These are phyloP conservation scores for Cyberlindnera saturnus DNA, from an alignment of 805 yeast genomes.

Conservation along the genomic window DNA sequence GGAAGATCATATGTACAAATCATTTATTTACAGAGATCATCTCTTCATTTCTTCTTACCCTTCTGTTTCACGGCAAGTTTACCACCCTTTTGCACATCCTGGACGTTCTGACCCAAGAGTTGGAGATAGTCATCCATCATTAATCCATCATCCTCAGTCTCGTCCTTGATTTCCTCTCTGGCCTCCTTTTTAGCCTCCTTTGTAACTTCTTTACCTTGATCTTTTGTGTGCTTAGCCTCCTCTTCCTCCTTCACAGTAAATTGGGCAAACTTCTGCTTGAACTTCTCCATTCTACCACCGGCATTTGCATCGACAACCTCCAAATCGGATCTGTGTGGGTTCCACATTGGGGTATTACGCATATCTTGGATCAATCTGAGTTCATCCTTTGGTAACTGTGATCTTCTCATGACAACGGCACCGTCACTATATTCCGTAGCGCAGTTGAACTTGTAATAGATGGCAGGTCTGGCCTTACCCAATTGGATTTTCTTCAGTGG, in stretches of 20 bases:
- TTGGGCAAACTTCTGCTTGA: conserved; percentile 58
- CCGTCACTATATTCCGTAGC: conserved; percentile 92
- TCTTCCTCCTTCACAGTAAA: conserved; percentile 36
- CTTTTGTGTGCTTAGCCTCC: conserved; percentile 9
- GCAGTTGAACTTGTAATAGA: conserved; percentile 85
- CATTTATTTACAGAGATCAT: background rate
- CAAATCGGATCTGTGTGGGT: conserved; percentile 75
- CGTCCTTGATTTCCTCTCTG: conserved; percentile 1
- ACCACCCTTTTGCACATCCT: conserved; percentile 53
- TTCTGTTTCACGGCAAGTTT: conserved; percentile 41
- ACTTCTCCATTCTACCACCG: conserved; percentile 72
- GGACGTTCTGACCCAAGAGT: conserved; percentile 51
- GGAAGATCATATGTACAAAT: background rate
- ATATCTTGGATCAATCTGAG: conserved; percentile 82
- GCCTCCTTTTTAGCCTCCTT: conserved; percentile 6
- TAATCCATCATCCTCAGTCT: conserved; percentile 11
- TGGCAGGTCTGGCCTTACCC: conserved; percentile 92
- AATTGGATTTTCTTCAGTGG: conserved; percentile 62
- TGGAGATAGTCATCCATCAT: conserved; percentile 47
- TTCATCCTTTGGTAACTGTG: conserved; percentile 86
- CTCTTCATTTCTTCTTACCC: conserved; percentile 31
- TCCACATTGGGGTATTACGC: conserved; percentile 84
- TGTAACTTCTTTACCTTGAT: conserved; percentile 3
- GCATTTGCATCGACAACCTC: conserved; percentile 74
- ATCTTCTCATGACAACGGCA: conserved; percentile 73